Evolutionary conservation across 1,284 basidiomycete genomes (phyloP).

Genomic region (Trametes versicolor): DNA sequence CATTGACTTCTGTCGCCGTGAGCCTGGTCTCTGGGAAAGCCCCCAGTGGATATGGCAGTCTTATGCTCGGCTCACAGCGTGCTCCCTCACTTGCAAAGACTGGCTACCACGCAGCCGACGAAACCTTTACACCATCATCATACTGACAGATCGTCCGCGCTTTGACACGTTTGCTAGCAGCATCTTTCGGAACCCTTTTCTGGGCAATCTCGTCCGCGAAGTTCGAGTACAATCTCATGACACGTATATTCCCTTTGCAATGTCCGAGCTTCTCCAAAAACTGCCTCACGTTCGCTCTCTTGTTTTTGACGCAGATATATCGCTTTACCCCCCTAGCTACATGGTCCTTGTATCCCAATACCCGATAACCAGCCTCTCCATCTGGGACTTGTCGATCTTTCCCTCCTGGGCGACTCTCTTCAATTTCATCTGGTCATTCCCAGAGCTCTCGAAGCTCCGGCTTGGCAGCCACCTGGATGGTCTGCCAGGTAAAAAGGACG

Average conservation of each 20-base stretch:
- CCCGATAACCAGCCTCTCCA: background rate
- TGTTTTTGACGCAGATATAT: background rate
- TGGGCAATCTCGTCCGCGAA: background rate
- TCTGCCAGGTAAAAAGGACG: background rate
- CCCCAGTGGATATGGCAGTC: background rate
- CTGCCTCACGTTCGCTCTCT: background rate
- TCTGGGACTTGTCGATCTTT: background rate
- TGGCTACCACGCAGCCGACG: slow-evolving; percentile 4
- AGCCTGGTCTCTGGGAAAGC: background rate
- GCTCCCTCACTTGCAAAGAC: background rate
- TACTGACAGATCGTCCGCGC: background rate
- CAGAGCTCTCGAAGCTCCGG: background rate
- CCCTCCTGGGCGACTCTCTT: slow-evolving; percentile 2
- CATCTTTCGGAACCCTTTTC: background rate
- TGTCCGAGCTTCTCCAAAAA: background rate
- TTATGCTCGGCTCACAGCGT: background rate
- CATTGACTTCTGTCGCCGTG: background rate
- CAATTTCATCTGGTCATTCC: background rate
- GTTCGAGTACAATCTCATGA: background rate
- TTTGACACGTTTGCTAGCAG: background rate
- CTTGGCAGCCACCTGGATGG: background rate
- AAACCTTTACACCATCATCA: background rate
- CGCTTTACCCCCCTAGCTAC: background rate
- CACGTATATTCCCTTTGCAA: background rate
- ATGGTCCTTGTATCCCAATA: background rate